A percentile compares a stretch with the other conserved stretches of the same genome.
These are phyloP conservation scores for Neofusicoccum sp. DNA, from an alignment of 2,329 filamentous ascomycete genomes.

Conservation along the genomic window DNA sequence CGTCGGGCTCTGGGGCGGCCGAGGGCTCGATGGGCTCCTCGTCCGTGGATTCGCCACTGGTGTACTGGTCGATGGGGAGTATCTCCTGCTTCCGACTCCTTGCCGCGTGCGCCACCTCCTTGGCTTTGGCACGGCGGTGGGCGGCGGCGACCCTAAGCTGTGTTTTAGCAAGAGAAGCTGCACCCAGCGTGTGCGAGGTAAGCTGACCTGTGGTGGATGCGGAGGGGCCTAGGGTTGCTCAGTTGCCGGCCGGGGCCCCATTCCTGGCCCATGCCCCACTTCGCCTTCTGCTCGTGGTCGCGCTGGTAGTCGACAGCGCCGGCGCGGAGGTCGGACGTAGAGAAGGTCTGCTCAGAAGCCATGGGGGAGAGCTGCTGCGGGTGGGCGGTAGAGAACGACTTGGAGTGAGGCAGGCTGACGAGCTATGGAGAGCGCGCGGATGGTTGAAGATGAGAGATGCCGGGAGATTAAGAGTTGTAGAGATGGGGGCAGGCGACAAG, in stretches of 20 bases:
- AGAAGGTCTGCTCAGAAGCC: slow-evolving; percentile 47
- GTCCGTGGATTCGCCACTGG: slow-evolving; percentile 44
- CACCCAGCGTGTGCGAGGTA: neutral
- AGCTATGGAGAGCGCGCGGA: slow-evolving; percentile 16
- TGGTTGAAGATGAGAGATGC: slow-evolving; percentile 18
- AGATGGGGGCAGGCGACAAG: slow-evolving; percentile 1
- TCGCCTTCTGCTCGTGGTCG: slow-evolving; percentile 49
- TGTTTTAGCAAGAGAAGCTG: neutral
- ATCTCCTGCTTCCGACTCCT: slow-evolving; percentile 40
- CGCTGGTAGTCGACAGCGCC: slow-evolving; percentile 53
- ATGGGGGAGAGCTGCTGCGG: slow-evolving; percentile 34
- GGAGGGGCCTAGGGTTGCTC: slow-evolving; percentile 37
- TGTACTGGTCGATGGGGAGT: slow-evolving; percentile 24
- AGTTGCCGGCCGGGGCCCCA: slow-evolving; percentile 35
- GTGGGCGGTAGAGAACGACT: slow-evolving; percentile 19
- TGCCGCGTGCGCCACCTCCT: slow-evolving; percentile 6
- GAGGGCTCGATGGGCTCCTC: slow-evolving; percentile 46
- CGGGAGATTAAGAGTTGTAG: slow-evolving; percentile 7
- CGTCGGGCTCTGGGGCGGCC: slow-evolving; percentile 45
- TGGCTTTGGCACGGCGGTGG: slow-evolving; percentile 14
- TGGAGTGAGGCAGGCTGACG: slow-evolving; percentile 20
- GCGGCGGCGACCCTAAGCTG: neutral
- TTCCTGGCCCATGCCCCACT: slow-evolving; percentile 49
- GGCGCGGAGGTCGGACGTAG: slow-evolving; percentile 54
- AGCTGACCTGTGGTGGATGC: slow-evolving; percentile 22